These are phyloP conservation scores for Dinochytrium kinnereticum DNA, from an alignment of 371 early-diverging fungal species.

Conservation along the genomic window DNA sequence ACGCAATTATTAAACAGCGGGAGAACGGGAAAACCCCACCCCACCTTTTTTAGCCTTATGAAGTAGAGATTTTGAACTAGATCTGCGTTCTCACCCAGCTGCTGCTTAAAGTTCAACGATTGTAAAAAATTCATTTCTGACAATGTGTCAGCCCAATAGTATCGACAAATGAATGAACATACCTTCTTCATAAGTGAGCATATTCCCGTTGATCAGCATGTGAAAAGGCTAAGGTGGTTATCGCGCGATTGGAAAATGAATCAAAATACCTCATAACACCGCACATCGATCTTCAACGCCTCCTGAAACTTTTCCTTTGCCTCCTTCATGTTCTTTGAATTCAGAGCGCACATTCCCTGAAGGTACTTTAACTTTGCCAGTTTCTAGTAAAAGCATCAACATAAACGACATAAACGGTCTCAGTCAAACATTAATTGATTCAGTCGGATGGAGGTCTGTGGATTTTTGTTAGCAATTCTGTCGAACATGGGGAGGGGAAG, in stretches of 20 bases:
- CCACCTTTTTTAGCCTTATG: constrained; percentile 64
- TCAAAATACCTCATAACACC: constrained; percentile 63
- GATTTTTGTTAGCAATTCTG: neutral
- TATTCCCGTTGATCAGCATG: constrained; percentile 60
- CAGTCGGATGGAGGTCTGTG: no score
- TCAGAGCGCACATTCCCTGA: constrained; percentile 63
- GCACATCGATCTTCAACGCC: constrained; percentile 67
- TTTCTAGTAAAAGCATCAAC: constrained; percentile 42
- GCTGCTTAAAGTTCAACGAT: constrained; percentile 60
- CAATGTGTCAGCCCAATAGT: neutral
- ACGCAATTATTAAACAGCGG: neutral
- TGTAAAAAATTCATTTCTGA: constrained; percentile 67
- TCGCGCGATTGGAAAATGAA: neutral
- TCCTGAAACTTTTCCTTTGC: constrained; percentile 71
- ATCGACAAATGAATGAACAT: neutral
- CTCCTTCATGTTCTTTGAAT: constrained; percentile 53
- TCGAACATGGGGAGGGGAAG: neutral
- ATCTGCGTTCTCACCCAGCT: constrained; percentile 60
- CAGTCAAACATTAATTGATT: no score
- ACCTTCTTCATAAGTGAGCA: constrained; percentile 71
- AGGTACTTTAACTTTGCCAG: constrained; percentile 71
- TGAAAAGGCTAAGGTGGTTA: constrained; percentile 59
- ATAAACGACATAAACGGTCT: neutral
- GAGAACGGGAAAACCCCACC: constrained; percentile 37
- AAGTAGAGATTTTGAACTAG: constrained; percentile 59